Conservation (phyloP, 768 basidiomycete genomes). For the Multifurca ochricompacta region DNA sequence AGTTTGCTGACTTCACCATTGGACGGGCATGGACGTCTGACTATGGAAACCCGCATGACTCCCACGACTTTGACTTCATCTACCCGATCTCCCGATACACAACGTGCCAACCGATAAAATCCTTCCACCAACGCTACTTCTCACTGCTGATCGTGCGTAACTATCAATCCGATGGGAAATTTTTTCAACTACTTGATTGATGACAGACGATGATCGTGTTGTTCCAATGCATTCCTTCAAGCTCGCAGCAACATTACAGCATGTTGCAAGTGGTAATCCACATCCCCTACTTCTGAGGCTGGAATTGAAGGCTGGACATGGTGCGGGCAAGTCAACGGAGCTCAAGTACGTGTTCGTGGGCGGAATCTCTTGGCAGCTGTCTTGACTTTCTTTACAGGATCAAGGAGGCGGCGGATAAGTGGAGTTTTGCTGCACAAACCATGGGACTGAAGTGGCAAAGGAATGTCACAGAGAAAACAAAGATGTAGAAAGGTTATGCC, state of each 20-base stretch:
- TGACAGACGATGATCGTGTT: constrained; percentile 74
- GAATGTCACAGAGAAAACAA: not conserved
- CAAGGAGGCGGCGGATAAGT: constrained; percentile 69
- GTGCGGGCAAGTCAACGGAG: constrained; percentile 70
- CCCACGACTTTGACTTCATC: constrained; percentile 81
- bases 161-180: not conserved
- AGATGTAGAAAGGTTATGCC: not conserved
- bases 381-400: constrained; percentile 40
- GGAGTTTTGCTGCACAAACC: constrained; percentile 65
- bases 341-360: constrained; percentile 38
- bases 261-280: constrained; percentile 54
- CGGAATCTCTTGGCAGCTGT: not conserved
- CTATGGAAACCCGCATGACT: constrained; percentile 67
- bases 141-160: constrained; percentile 73
- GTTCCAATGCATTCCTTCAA: constrained; percentile 85
- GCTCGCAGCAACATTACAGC: constrained; percentile 68
- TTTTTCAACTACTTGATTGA: not conserved
- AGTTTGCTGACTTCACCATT: constrained; percentile 74
- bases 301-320: constrained; percentile 75
- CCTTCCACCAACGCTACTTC: constrained; percentile 63
- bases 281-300: constrained; percentile 70
- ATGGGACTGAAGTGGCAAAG: constrained; percentile 38
- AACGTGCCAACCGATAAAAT: constrained; percentile 56
- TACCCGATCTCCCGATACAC: constrained; percentile 74
- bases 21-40: constrained; percentile 75